phyloP scores from a whole-genome alignment of 768 basidiomycete genomes.

The Mycena metata region DNA sequence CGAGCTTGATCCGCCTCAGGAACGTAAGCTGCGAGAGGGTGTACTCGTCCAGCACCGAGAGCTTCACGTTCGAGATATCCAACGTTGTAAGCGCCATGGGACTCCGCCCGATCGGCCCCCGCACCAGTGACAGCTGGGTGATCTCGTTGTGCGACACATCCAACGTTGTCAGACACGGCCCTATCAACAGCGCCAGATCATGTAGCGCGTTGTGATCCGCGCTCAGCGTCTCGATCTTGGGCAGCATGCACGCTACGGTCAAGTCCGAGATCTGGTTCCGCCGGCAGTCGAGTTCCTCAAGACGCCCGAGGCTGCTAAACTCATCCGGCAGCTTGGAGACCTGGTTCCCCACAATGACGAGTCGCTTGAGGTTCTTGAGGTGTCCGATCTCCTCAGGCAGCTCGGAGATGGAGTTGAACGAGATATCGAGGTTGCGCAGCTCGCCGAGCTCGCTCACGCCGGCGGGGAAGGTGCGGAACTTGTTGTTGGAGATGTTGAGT shows the following conservation, averaged over 20 bases:
- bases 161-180: slow-evolving; percentile 72
- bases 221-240: slow-evolving; percentile 72
- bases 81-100: slow-evolving; percentile 77
- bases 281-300: slow-evolving; percentile 87
- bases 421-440: slow-evolving; percentile 79
- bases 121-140: slow-evolving; percentile 76
- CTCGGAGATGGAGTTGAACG: slow-evolving; percentile 90
- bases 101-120: slow-evolving; percentile 53
- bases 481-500: slow-evolving; percentile 97
- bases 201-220: slow-evolving; percentile 90
- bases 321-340: slow-evolving; percentile 78
- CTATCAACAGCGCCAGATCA: slow-evolving; percentile 82
- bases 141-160: slow-evolving; percentile 92
- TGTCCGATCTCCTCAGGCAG: slow-evolving; percentile 85
- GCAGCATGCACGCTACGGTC: slow-evolving; percentile 74
- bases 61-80: slow-evolving; percentile 89
- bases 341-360: slow-evolving; percentile 88
- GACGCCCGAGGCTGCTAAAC: slow-evolving; percentile 65
- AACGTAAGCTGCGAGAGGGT: slow-evolving; percentile 82
- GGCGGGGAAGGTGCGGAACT: slow-evolving; percentile 79
- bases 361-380: slow-evolving; percentile 73
- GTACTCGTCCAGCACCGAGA: slow-evolving; percentile 84
- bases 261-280: slow-evolving; percentile 88
- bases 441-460: slow-evolving; percentile 80
- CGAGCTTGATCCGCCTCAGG: slow-evolving; percentile 76